Percentiles rank a stretch among this genome's conserved stretches.
Evolutionary conservation across 768 basidiomycete species (phyloP).

Genomic region (Sistotremastrum niveocremeum): DNA sequence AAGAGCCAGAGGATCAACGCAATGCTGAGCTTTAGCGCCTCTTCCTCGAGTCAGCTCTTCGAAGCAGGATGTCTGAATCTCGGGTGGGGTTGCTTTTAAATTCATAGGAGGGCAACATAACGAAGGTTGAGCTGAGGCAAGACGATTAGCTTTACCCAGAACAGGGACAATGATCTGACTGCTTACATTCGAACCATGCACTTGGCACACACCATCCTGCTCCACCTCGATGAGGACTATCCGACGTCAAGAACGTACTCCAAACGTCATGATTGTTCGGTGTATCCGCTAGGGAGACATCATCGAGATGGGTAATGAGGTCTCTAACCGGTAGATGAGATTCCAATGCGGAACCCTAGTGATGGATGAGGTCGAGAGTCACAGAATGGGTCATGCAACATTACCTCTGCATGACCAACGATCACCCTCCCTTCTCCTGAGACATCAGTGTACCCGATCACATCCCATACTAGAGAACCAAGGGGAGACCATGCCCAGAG

Average conservation of each 20-base stretch:
- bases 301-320: slow-evolving; percentile 54
- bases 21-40: slow-evolving; percentile 21
- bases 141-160: slow-evolving; percentile 14
- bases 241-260: slow-evolving; percentile 29
- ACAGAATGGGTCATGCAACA: slow-evolving; percentile 11
- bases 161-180: not conserved
- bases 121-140: slow-evolving; percentile 11
- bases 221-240: slow-evolving; percentile 1
- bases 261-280: slow-evolving; percentile 24
- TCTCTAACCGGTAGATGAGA: slow-evolving; percentile 41
- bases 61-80: slow-evolving; percentile 31
- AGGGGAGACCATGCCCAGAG: not conserved
- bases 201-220: slow-evolving; percentile 52
- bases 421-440: slow-evolving; percentile 41
- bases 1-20: slow-evolving; percentile 43
- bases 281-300: slow-evolving; percentile 28
- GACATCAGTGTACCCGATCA: slow-evolving; percentile 40
- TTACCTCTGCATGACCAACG: slow-evolving; percentile 36
- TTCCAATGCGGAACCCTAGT: slow-evolving; percentile 49
- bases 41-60: slow-evolving; percentile 16
- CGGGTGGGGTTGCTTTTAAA: not conserved
- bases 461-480: slow-evolving; percentile 4
- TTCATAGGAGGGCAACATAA: slow-evolving; percentile 7
- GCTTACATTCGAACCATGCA: slow-evolving; percentile 18
- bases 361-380: slow-evolving; percentile 3